Evolutionary conservation across 2,329 filamentous ascomycete species (phyloP).

Genomic region (Penicillium thymicola): DNA sequence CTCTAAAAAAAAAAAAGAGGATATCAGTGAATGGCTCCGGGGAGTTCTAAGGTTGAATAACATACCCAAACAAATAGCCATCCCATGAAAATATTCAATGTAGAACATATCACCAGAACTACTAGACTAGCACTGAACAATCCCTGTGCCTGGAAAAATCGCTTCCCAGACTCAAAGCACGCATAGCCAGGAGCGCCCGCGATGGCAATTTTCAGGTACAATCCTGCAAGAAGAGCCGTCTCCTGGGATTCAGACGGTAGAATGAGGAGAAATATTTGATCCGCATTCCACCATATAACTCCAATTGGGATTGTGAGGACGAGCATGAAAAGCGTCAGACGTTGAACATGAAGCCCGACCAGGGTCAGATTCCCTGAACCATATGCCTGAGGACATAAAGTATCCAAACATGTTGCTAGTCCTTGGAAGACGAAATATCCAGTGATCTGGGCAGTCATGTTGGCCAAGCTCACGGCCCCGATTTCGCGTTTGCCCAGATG

Average conservation of each 20-base stretch:
- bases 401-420: conserved; percentile 83
- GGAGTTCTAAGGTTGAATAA: background rate
- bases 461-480: conserved; percentile 61
- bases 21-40: background rate
- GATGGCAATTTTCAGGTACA: conserved; percentile 66
- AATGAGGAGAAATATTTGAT: conserved; percentile 59
- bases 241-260: conserved; percentile 60
- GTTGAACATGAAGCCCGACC: conserved; percentile 74
- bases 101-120: conserved; percentile 73
- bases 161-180: conserved; percentile 71
- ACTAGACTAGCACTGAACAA: conserved; percentile 74
- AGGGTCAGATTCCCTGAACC: conserved; percentile 81
- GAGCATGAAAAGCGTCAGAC: conserved; percentile 73
- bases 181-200: conserved; percentile 69
- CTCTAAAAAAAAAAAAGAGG: conserved; percentile 18
- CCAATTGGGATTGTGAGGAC: conserved; percentile 66
- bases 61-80: conserved; percentile 70
- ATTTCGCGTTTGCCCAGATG: conserved; percentile 66
- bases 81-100: conserved; percentile 72
- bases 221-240: conserved; percentile 65
- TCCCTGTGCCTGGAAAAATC: conserved; percentile 79
- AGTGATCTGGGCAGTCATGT: conserved; percentile 73
- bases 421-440: conserved; percentile 73
- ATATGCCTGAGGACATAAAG: conserved; percentile 85
- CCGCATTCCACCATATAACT: conserved; percentile 64